Evolutionary conservation across 257 asterid species (phyloP).

Genomic region (Eustoma russellianum): DNA sequence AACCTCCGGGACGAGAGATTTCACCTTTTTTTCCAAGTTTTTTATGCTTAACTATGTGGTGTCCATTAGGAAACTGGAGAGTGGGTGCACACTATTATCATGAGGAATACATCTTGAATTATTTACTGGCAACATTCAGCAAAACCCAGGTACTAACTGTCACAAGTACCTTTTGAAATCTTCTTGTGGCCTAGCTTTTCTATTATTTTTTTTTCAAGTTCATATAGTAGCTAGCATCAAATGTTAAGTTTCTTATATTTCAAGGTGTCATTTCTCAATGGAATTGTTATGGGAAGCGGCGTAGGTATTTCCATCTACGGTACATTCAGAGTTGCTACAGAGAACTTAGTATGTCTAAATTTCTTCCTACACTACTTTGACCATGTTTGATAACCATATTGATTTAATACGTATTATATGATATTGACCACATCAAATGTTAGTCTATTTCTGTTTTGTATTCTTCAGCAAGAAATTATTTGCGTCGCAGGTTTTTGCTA

Average conservation of each 20-base stretch:
- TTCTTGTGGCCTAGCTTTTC: background rate
- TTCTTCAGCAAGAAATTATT: no score
- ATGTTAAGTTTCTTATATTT: background rate
- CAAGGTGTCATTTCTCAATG: constrained; percentile 83
- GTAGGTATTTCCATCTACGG: constrained; percentile 80
- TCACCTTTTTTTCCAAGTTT: no score
- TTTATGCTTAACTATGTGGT: constrained; percentile 4
- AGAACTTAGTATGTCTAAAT: constrained; percentile 60
- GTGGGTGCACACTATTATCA: constrained; percentile 52
- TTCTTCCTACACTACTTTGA: background rate
- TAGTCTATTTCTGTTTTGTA: no score
- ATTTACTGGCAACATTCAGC: constrained; percentile 67
- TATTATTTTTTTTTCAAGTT: background rate
- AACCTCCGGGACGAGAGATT: no score
- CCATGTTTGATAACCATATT: no score
- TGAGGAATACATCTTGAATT: constrained; percentile 56
- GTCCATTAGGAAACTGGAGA: constrained; percentile 58
- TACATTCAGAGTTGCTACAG: constrained; percentile 78
- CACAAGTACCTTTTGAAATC: constrained; percentile 1
- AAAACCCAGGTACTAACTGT: constrained; percentile 65
- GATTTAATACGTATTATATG: no score
- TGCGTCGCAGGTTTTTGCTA: constrained; percentile 67
- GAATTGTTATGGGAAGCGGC: constrained; percentile 95
- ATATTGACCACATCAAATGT: no score
- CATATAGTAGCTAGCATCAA: background rate